Conservation (phyloP, 2,329 filamentous ascomycete genomes). For the Neoscytalidium dimidiatum region DNA sequence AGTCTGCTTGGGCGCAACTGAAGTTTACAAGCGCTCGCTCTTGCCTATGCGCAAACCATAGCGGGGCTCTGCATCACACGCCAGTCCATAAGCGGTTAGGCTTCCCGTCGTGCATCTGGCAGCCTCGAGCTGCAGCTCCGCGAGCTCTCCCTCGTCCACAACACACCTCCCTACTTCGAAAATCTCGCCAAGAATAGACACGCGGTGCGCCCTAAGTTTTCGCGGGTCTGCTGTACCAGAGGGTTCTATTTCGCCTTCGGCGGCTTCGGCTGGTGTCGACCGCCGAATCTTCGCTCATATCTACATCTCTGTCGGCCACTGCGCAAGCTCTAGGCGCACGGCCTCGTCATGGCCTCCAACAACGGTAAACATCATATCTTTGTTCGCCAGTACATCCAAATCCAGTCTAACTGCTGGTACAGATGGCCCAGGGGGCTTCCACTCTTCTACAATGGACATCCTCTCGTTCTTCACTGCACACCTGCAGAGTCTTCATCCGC, state of each 20-base stretch:
- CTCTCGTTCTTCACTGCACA: too few relatives aligned
- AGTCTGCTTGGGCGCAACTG: not conserved
- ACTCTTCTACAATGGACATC: too few relatives aligned
- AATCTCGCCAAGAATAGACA: not conserved
- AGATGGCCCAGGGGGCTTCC: too few relatives aligned
- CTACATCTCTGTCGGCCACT: not conserved
- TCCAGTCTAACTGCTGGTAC: not conserved
- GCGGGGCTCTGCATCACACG: not conserved
- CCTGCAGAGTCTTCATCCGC: too few relatives aligned
- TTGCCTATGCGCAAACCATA: not conserved
- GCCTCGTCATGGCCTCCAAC: not conserved
- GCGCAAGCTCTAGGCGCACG: not conserved
- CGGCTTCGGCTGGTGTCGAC: too few relatives aligned
- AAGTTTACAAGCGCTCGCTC: too few relatives aligned
- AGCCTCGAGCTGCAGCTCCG: not conserved
- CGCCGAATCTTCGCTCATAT: not conserved
- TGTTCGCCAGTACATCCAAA: not conserved
- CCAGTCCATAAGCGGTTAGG: not conserved
- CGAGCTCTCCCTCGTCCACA: not conserved
- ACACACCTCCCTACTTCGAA: not conserved
- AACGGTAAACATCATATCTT: not conserved
- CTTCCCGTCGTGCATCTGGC: constrained; percentile 8
- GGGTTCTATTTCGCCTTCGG: too few relatives aligned
- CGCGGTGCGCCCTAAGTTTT: not conserved
- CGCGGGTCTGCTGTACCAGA: too few relatives aligned